phyloP scores from a whole-genome alignment of 2,329 filamentous ascomycete genomes.

The Catunica adiposa region DNA sequence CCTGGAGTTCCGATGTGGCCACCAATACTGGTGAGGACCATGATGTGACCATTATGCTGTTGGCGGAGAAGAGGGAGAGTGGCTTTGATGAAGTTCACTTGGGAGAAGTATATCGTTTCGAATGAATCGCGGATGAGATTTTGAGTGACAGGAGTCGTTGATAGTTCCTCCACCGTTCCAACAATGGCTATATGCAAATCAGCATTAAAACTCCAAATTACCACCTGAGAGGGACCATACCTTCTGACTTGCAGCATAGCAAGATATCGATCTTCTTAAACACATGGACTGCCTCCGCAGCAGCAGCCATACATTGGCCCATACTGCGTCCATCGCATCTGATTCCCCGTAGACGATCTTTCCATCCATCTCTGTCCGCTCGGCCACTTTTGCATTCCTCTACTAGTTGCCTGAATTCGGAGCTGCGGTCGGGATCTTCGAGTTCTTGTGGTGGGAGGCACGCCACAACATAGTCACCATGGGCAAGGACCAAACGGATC shows the following conservation, averaged over 20 bases:
- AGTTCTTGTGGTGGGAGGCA: conserved; percentile 67
- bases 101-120: conserved; percentile 86
- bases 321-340: conserved; percentile 45
- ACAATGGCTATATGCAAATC: conserved; percentile 46
- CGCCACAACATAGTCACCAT: conserved; percentile 80
- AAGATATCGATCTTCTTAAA: conserved; percentile 85
- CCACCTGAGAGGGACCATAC: conserved; percentile 26
- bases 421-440: conserved; percentile 56
- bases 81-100: conserved; percentile 90
- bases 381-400: conserved; percentile 46
- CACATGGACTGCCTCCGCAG: conserved; percentile 68
- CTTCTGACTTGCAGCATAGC: conserved; percentile 76
- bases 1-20: conserved; percentile 88
- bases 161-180: conserved; percentile 80
- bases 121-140: conserved; percentile 82
- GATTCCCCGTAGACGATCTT: conserved; percentile 54
- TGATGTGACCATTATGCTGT: conserved; percentile 74
- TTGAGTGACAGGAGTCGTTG: conserved; percentile 52
- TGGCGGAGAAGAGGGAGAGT: conserved; percentile 62
- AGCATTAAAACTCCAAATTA: background rate
- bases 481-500: conserved; percentile 64
- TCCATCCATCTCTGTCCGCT: conserved; percentile 61
- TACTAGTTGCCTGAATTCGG: conserved; percentile 66
- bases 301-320: conserved; percentile 64
- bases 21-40: conserved; percentile 76